Percentiles rank a stretch among this genome's conserved stretches.
These are phyloP conservation scores for Exutisphaerella laricina DNA, from an alignment of 2,329 filamentous ascomycete genomes.

Conservation along the genomic window DNA sequence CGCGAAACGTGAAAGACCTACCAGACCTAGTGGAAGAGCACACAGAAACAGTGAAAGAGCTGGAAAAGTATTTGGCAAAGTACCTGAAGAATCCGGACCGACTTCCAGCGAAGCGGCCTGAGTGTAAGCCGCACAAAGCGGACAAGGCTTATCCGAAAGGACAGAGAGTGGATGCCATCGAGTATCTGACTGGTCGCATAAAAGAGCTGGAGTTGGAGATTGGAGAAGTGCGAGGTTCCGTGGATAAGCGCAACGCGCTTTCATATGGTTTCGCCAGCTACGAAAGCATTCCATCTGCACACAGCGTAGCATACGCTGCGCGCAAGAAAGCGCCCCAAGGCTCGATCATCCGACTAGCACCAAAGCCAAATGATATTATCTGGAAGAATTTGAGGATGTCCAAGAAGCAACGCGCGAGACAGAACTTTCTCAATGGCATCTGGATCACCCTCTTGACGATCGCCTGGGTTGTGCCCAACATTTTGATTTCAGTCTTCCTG, in stretches of 20 bases:
- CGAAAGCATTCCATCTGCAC: slow-evolving; percentile 78
- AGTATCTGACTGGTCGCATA: slow-evolving; percentile 84
- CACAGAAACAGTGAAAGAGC: slow-evolving; percentile 68
- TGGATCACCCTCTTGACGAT: slow-evolving; percentile 79
- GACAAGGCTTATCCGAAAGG: slow-evolving; percentile 64
- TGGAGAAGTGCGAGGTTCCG: slow-evolving; percentile 69
- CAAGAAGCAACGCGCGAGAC: slow-evolving; percentile 62
- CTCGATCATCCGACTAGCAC: slow-evolving; percentile 70
- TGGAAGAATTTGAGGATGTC: slow-evolving; percentile 86
- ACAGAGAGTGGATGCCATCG: slow-evolving; percentile 86
- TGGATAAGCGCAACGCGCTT: slow-evolving; percentile 85
- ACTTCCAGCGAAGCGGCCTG: slow-evolving; percentile 69
- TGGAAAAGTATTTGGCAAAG: slow-evolving; percentile 79
- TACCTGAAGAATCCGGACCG: slow-evolving; percentile 84
- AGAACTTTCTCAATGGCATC: slow-evolving; percentile 70
- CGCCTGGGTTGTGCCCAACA: slow-evolving; percentile 86
- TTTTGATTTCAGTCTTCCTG: slow-evolving; percentile 88
- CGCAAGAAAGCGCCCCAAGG: slow-evolving; percentile 76
- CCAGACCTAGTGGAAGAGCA: slow-evolving; percentile 82
- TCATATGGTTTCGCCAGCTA: slow-evolving; percentile 94
- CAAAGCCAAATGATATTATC: slow-evolving; percentile 84
- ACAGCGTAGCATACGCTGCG: slow-evolving; percentile 75
- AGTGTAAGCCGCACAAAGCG: slow-evolving; percentile 73
- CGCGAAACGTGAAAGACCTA: slow-evolving; percentile 85
- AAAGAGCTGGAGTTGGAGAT: slow-evolving; percentile 76